Evolutionary conservation across 73 alveolate genomes (phyloP).

Genomic region (Tetrahymena malaccensis): DNA sequence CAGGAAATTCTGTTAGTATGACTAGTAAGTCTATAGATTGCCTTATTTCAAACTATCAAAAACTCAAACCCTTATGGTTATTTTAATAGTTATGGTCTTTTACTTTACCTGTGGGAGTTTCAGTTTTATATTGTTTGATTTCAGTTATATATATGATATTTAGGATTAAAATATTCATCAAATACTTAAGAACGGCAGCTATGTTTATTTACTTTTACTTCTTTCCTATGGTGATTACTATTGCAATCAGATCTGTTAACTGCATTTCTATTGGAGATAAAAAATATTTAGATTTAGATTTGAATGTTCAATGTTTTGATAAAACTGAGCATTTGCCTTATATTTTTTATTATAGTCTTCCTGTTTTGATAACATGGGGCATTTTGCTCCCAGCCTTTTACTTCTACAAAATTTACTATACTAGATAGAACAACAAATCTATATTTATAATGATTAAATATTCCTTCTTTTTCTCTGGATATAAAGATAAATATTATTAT

Average conservation of each 20-base stretch:
- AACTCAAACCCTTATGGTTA: neutral
- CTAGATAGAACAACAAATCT: neutral
- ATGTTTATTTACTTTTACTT: neutral
- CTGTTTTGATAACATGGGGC: neutral
- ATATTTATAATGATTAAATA: no score
- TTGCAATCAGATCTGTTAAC: neutral
- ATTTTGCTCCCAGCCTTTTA: neutral
- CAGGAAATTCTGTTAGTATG: neutral
- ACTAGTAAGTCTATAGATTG: neutral
- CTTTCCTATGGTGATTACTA: neutral
- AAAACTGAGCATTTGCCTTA: neutral
- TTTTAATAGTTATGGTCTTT: neutral
- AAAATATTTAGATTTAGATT: neutral
- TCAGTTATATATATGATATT: neutral
- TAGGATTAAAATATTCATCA: neutral
- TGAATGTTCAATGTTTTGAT: neutral
- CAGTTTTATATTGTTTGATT: neutral
- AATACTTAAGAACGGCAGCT: neutral
- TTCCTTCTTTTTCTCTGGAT: neutral
- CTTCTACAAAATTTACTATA: neutral
- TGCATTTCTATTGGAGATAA: neutral
- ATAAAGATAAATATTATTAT: neutral
- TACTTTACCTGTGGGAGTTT: neutral
- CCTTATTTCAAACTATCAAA: neutral
- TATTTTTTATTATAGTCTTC: neutral